Evolutionary conservation across 169 alveolate genomes (phyloP), one percentile per base, ranked within the genome.

Genomic region (Amoebophrya sp.): DNA sequence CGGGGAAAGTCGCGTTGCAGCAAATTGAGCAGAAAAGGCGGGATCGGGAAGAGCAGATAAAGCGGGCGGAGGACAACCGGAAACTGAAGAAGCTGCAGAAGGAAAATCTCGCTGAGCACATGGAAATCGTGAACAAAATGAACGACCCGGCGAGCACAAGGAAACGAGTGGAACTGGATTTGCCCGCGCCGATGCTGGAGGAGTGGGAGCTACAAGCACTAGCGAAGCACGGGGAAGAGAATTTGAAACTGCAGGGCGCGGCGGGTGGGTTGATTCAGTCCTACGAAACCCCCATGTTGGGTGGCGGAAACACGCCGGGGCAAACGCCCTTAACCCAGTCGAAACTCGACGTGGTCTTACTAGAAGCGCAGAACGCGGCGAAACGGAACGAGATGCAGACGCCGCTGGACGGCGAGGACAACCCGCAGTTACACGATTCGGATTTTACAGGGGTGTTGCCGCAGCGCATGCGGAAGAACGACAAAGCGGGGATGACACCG

Each of bases 71-170:
- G 41, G 99, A 98, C 92, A 96, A 96, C 89, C 95, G 98, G 90
- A 96, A 96, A 93, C 94, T 98, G 94, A 97, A 97, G 94, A 96
- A 98, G 90, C 94, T 98, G 40, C 97, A 97, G 94, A 96, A 97
- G 90, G 98, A 97, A 90, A 97, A 98, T 92, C 95, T 98, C 32
- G 98, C 97, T n/a, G 95, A 95, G 93, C 98, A 98, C 35, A 93
- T 97, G 89, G 97, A 98, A 90, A 93, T 96, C 90, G 96, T 97
- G 40, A 96, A 96, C 77, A 96, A 97, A 90, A 92, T 93, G 66
- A 96, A 96, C 91, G 96, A 95, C 23, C 90, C 40, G 1, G 54
- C 40, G 18, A 77, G 39, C 53, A 39, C 40, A 23, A 77, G 39
- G 40, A 92, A 94, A 88, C 77, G 91, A 39, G 90, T 40, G 47